Conservation (phyloP, 257 asterid genomes). For the Henckelia pumila region DNA sequence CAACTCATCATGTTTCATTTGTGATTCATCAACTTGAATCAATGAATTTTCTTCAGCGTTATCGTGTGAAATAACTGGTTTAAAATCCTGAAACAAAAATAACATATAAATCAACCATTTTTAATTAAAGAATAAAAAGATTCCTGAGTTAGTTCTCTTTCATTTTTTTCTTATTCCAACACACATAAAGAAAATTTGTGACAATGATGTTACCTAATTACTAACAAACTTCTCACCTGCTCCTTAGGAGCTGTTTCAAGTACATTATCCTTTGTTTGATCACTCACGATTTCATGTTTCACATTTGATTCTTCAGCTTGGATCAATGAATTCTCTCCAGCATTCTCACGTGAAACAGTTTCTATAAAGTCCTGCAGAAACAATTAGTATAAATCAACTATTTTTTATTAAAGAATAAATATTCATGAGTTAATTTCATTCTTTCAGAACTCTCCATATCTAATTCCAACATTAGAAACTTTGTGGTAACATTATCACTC, state of each 20-base stretch:
- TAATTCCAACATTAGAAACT: not conserved
- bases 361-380: not conserved
- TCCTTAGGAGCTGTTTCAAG: slow-evolving; percentile 23
- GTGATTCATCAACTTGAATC: not conserved
- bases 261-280: slow-evolving; percentile 28
- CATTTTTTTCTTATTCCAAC: not conserved
- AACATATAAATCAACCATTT: too few species aligned
- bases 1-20: slow-evolving; percentile 1
- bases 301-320: slow-evolving; percentile 25
- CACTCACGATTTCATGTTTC: slow-evolving; percentile 17
- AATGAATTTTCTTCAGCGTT: not conserved
- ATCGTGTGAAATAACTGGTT: not conserved
- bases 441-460: not conserved
- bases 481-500: not conserved
- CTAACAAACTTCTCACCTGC: slow-evolving; percentile 29
- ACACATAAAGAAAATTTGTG: not conserved
- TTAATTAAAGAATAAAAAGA: not conserved
- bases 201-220: not conserved
- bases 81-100: not conserved
- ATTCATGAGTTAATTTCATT: not conserved
- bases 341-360: slow-evolving; percentile 20
- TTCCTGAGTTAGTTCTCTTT: slow-evolving; percentile 3
- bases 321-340: slow-evolving; percentile 13
- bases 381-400: not conserved
- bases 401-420: not conserved